Evolutionary conservation across 306 rosid species (phyloP).

Genomic region (Prinsepia uniflora): DNA sequence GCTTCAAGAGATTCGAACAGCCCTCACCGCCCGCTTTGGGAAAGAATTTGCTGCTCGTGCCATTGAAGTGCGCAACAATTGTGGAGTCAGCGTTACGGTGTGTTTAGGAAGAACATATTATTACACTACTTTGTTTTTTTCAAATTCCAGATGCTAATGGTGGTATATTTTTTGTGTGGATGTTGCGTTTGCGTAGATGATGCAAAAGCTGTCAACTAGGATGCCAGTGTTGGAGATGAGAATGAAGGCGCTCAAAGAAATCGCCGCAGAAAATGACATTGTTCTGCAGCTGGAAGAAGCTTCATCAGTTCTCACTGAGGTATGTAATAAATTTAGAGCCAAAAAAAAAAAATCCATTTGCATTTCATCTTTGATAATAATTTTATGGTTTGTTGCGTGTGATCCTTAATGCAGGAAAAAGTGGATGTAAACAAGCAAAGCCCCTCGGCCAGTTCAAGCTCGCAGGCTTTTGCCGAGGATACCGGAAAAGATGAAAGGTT

Average conservation of each 20-base stretch:
- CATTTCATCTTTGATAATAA: not conserved
- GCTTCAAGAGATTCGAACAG: constrained; percentile 69
- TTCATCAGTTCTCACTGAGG: constrained; percentile 43
- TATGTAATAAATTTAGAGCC: constrained; percentile 10
- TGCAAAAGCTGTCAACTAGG: constrained; percentile 67
- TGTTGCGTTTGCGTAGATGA: constrained; percentile 43
- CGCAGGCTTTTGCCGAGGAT: constrained; percentile 31
- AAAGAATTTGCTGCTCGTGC: constrained; percentile 65
- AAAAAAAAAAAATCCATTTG: not conserved
- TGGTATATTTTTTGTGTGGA: not conserved
- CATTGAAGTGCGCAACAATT: constrained; percentile 65
- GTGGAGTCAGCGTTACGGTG: constrained; percentile 65
- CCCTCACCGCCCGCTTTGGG: constrained; percentile 61
- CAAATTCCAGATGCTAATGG: not conserved
- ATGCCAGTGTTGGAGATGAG: constrained; percentile 61
- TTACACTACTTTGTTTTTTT: not conserved
- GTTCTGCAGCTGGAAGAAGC: constrained; percentile 52
- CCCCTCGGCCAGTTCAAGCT: constrained; percentile 12
- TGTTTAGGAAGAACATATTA: not conserved
- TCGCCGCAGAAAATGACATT: constrained; percentile 61
- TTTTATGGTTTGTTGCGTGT: constrained; percentile 20
- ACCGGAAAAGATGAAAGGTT: constrained; percentile 35
- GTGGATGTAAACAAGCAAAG: constrained; percentile 23
- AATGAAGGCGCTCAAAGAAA: constrained; percentile 66
- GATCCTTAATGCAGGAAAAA: constrained; percentile 41